Base-by-base conservation (phyloP, 2,329 filamentous ascomycete genomes). In the Hypoxylon sp. region DNA sequence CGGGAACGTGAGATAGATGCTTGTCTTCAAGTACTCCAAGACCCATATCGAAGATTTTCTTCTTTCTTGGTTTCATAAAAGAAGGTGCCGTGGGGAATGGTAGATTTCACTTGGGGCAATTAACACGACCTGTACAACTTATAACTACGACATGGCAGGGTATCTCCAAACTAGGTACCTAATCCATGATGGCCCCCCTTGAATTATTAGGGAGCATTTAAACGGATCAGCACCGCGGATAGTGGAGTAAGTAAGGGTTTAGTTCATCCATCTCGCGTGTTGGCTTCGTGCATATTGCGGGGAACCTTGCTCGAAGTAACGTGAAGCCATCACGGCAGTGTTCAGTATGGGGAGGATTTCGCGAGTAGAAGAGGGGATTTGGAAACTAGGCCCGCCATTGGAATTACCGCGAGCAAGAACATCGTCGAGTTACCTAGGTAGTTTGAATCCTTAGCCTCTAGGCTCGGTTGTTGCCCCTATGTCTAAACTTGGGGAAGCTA, bases 11-110 rank as follows among this genome's bases (percentile, higher is more conserved):
- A 38, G 67, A 60, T 17, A 77, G 71, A 38, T 77, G 69, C 19
- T 60, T 67, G 45, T 77, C 74, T 43, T 76, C 74, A 9, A 77
- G 67, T 28, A 77, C 72, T 19, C 75, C 74, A n/a, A 77, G 73
- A 36, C 75, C 75, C 75, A 77, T 77, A 28, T 19, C 66, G 60
- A 25, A 46, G 36, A 25, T 11, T 9, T 52, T 46, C 19, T 34
- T 25, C 25, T 6, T 25, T 25, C 11, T 43, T 14, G 5, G 13
- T 9, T 36, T 51, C 14, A n/a, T 30, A 25, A 46, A 49, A 52
- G 28, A 41, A n/a, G 38, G 11, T 17, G 43, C 38, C 10, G 19
- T 3, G n/a, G 21, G 13, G 38, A 30, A 6, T 45, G 36, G 41
- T 14, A 10, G 13, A 32, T 49, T 43, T 36, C 14, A 30, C 13